Evolutionary conservation across 306 rosid genomes (phyloP), one percentile per base, ranked within the genome.

Genomic region (Dryas alaskensis): DNA sequence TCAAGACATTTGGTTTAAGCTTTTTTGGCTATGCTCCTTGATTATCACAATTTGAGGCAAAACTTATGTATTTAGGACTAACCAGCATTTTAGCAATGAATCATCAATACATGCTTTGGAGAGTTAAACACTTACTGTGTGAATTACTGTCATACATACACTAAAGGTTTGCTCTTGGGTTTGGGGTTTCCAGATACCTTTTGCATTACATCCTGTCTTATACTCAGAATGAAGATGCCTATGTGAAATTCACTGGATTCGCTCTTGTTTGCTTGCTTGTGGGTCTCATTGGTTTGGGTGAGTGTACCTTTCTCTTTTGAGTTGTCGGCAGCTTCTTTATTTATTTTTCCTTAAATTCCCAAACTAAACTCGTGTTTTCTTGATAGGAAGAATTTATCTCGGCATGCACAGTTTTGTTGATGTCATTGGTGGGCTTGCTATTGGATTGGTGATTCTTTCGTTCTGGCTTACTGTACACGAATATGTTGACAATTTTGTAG

Each of bases 331-430:
- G 49, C 58, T 77, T 65, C 70, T 53, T 67, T 59, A 62, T 67
- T 45, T 75, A 48, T 84, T 80, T 72, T 10, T 37, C 27, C 46
- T 67, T 63, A 68, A 44, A 46, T 67, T 37, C 63, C 69, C 69
- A 67, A 82, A 67, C 52, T 73, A 14, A 69, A 59, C 31, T 81
- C 68, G 60, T 74, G 63, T 79, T 60, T 68, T 67, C 68, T 60
- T 83, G 83, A 82, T 51, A 95, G 98, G 96, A 78, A 95, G 99
- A 90, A 84, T 95, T 70, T 92, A 92, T 83, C 98, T 95, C 16
- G 99, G 99, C 63, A 92, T 95, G 99, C 99, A 95, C 88, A 95
- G 98, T 73, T 53, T 89, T 73, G 52, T 92, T 65, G 99, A 95
- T 84, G 22, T 95, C 76, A 72, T 90, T 46, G 85, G 84, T 67